These are phyloP conservation scores for Penicillium sp. DNA, from an alignment of 2,329 filamentous ascomycete genomes.

Conservation along the genomic window DNA sequence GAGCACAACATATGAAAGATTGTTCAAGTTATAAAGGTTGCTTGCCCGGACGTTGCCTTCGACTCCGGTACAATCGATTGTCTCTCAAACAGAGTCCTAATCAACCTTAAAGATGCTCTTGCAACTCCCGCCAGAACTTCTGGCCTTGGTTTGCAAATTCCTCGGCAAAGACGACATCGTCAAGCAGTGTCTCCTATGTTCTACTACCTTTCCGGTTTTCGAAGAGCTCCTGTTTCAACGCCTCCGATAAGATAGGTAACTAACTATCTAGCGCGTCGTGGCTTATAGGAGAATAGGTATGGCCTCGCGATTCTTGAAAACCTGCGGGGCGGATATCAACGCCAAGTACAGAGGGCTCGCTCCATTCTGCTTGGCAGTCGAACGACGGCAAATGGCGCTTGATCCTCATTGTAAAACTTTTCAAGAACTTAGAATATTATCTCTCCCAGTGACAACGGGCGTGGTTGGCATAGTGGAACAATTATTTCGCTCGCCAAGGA, in stretches of 20 bases:
- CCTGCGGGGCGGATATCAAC: not conserved
- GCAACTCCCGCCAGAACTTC: not conserved
- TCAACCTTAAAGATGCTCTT: not conserved
- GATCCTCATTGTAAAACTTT: not conserved
- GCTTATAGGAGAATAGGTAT: not conserved
- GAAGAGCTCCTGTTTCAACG: not conserved
- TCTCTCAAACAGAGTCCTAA: no score
- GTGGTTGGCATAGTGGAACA: not conserved
- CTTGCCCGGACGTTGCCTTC: no score
- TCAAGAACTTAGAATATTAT: not conserved
- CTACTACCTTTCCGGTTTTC: not conserved
- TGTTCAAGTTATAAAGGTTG: no score
- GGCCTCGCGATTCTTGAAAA: not conserved
- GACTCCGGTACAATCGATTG: no score
- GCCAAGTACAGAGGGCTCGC: not conserved
- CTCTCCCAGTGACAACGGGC: not conserved
- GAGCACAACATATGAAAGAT: no score
- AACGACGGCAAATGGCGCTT: not conserved
- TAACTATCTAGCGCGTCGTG: not conserved
- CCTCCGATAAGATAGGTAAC: not conserved
- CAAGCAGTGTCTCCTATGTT: not conserved
- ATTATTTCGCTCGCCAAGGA: not conserved
- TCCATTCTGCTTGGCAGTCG: not conserved
- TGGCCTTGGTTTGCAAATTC: not conserved
- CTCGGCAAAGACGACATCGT: not conserved